Evolutionary conservation across 495 filamentous ascomycete genomes (phyloP).

Genomic region (Neurospora sp.): DNA sequence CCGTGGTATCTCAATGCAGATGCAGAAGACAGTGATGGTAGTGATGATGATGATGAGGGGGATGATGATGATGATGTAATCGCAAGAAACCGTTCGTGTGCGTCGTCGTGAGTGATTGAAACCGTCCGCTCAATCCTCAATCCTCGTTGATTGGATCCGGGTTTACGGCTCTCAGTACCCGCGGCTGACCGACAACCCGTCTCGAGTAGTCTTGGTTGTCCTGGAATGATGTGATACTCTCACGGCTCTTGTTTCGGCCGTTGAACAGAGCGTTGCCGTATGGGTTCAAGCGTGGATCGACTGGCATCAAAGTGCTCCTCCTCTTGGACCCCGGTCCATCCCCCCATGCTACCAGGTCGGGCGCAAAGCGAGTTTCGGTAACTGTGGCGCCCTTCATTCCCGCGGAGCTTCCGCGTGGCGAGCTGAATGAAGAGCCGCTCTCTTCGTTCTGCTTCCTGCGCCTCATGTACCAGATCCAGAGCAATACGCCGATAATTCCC

Average conservation of each 20-base stretch:
- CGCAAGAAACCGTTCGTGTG: background rate
- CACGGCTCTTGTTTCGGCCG: conserved; percentile 38
- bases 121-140: conserved; percentile 5
- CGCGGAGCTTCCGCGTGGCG: conserved; percentile 29
- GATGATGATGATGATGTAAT: background rate
- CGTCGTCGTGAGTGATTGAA: background rate
- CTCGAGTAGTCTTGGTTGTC: conserved; percentile 49
- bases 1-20: background rate
- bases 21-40: background rate
- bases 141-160: conserved; percentile 32
- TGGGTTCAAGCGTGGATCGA: conserved; percentile 47
- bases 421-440: conserved; percentile 10
- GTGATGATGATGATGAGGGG: background rate
- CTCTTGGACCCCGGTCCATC: conserved; percentile 17
- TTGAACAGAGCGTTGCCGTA: conserved; percentile 37
- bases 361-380: conserved; percentile 15
- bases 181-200: conserved; percentile 23
- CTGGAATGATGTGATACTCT: conserved; percentile 44
- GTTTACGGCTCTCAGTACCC: conserved; percentile 43
- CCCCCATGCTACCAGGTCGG: background rate
- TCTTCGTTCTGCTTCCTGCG: conserved; percentile 16
- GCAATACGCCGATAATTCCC: conserved; percentile 12
- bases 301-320: conserved; percentile 40
- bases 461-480: conserved; percentile 26
- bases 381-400: conserved; percentile 27